These are phyloP conservation scores for Agarophyton chilense DNA, from an alignment of 23 red algal species.

Conservation along the genomic window DNA sequence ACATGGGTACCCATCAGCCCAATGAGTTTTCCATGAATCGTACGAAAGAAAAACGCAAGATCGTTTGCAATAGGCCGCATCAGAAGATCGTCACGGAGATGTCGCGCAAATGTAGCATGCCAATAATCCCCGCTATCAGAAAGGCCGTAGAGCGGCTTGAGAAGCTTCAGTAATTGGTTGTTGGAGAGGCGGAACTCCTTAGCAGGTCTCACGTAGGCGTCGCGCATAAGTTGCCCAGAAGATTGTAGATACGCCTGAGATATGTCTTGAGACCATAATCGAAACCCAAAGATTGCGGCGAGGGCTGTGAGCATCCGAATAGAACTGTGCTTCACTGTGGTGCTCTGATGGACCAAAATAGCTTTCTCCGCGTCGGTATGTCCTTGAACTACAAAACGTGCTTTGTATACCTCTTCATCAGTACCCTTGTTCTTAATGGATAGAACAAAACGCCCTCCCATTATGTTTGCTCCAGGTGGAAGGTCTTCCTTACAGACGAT, in stretches of 20 bases:
- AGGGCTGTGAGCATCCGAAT: not conserved
- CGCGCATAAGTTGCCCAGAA: not conserved
- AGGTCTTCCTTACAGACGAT: constrained; percentile 22
- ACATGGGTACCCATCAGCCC: not conserved
- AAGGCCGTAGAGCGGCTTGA: constrained; percentile 34
- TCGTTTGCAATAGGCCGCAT: not conserved
- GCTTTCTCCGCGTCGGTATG: constrained; percentile 4
- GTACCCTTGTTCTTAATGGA: constrained; percentile 30
- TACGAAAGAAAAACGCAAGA: not conserved
- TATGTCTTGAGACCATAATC: not conserved
- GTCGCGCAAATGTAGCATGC: constrained; percentile 15
- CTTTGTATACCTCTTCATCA: constrained; percentile 32
- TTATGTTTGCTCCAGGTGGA: not conserved
- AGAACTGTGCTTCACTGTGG: constrained; percentile 1
- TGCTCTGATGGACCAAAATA: constrained; percentile 5
- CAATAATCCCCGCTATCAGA: constrained; percentile 50
- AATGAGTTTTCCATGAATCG: not conserved
- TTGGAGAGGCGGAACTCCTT: not conserved
- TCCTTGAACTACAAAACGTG: constrained; percentile 31
- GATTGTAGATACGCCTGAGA: constrained; percentile 14
- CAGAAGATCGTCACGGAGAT: not conserved
- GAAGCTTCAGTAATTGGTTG: constrained; percentile 23
- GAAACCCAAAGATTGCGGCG: not conserved
- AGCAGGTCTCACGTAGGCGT: not conserved
- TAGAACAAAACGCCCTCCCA: not conserved